A percentile compares a stretch with the other conserved stretches of the same genome.
These are phyloP conservation scores for Senna siamea DNA, from an alignment of 306 rosid genomes.

Conservation along the genomic window DNA sequence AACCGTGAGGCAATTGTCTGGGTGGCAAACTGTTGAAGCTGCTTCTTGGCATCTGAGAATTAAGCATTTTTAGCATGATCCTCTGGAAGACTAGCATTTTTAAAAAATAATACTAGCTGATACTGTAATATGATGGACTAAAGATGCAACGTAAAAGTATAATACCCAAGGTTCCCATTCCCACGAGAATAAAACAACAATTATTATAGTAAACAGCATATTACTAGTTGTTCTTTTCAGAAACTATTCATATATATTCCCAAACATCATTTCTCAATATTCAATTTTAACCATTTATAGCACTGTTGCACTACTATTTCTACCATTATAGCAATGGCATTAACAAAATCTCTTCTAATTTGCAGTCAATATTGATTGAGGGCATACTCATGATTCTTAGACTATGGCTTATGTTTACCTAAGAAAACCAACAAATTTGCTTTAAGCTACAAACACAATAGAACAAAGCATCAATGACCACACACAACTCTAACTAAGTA, in stretches of 20 bases:
- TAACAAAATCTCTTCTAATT: constrained; percentile 1
- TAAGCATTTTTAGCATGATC: constrained; percentile 24
- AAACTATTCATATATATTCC: constrained; percentile 15
- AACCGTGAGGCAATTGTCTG: constrained; percentile 80
- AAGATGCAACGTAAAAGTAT: not conserved
- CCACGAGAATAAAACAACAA: not conserved
- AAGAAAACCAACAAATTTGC: not conserved
- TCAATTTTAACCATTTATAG: not conserved
- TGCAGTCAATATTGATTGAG: not conserved
- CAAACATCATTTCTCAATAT: constrained; percentile 16
- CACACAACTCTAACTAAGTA: not conserved
- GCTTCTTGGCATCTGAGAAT: constrained; percentile 87
- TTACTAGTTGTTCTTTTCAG: not conserved
- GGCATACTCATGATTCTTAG: not conserved
- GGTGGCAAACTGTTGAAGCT: constrained; percentile 88
- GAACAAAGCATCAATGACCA: constrained; percentile 15
- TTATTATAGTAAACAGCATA: not conserved
- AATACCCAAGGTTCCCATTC: constrained; percentile 9
- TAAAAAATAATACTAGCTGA: not conserved
- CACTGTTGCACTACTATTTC: constrained; percentile 3
- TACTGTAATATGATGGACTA: not conserved
- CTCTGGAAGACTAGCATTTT: not conserved
- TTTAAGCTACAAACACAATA: constrained; percentile 21
- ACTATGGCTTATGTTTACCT: not conserved
- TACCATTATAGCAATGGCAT: not conserved